Base-by-base conservation (phyloP, 1,284 basidiomycete species). In the Apiotrichum veenhuisii region DNA sequence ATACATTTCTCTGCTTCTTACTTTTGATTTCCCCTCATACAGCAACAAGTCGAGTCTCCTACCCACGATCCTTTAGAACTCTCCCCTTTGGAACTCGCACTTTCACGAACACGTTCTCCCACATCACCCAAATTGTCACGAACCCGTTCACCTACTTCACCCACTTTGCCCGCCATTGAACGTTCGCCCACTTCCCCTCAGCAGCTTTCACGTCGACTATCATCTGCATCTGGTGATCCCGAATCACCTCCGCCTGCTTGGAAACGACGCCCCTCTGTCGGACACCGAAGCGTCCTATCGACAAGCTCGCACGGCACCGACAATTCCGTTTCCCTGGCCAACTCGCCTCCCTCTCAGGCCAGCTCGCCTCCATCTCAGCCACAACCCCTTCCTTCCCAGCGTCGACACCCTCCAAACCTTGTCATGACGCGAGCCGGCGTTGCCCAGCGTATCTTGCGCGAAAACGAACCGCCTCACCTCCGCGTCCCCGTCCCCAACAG, bases 171-270 rank as follows among this genome's bases (percentile, higher is more conserved):
- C n/a, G n/a, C n/a, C n/a, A n/a, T n/a, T n/a, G n/a, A n/a, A n/a
- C n/a, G n/a, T n/a, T n/a, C n/a, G n/a, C n/a, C n/a, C n/a, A 51
- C 51, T 12, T 30, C 30, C 30, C 30, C 30, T 53, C 58, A 7
- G 42, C 63, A 70, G 64, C 62, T 63, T 54, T 9, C 59, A 26
- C 63, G 68, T 7, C 65, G 65, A 36, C 56, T 74, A 15, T 48
- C 42, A 1, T 5, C 37, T n/a, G 5, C 15, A 9, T 72, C 73
- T 18, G 70, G 68, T 45, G 71, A 73, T 45, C 71, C 70, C 10
- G 68, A 72, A 22, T 64, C 65, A 5, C 71, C 72, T 12, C 70
- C 72, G 18, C 71, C 72, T 23, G 71, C 70, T n/a, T 75, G 73
- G 73, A 71, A 69, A 42, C 65, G 73, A 15, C 62, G 73, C 10